Percentiles rank a stretch among this genome's conserved stretches.
phyloP scores from a whole-genome alignment of 208 protist genomes.

The Tetramitus jugosus region DNA sequence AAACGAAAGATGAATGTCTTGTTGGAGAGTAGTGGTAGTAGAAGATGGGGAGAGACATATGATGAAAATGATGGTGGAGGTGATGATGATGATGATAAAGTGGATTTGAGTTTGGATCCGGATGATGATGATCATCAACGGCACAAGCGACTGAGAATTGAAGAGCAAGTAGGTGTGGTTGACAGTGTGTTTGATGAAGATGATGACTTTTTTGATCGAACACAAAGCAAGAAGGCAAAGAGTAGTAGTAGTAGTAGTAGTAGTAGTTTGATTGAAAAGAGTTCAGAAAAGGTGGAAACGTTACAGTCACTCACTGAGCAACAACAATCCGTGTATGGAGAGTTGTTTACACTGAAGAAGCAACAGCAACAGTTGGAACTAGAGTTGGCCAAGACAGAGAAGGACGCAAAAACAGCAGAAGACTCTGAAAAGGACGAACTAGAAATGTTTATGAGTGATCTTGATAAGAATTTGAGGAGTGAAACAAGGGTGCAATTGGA shows the following conservation, averaged over 20 bases:
- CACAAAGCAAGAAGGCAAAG: neutral
- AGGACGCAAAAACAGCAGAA: neutral
- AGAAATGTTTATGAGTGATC: neutral
- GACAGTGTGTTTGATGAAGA: slow-evolving; percentile 1
- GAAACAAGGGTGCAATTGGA: neutral
- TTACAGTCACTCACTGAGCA: neutral
- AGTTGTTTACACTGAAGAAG: neutral
- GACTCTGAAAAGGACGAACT: neutral
- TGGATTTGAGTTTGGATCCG: neutral
- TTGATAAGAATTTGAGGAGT: neutral
- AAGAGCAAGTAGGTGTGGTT: neutral
- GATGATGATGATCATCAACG: neutral
- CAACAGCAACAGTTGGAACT: neutral
- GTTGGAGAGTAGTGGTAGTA: neutral
- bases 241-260: too few species aligned
- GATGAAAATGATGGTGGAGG: neutral
- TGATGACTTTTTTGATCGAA: slow-evolving; percentile 1
- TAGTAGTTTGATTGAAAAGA: neutral
- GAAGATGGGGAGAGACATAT: neutral
- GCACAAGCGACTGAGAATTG: slow-evolving; percentile 16
- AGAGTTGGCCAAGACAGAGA: too few species aligned
- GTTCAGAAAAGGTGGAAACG: neutral
- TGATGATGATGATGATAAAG: neutral
- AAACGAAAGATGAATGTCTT: neutral
- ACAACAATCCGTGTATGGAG: neutral